phyloP scores from a whole-genome alignment of 805 yeast genomes.

The Grigorovia transvaalensis region DNA sequence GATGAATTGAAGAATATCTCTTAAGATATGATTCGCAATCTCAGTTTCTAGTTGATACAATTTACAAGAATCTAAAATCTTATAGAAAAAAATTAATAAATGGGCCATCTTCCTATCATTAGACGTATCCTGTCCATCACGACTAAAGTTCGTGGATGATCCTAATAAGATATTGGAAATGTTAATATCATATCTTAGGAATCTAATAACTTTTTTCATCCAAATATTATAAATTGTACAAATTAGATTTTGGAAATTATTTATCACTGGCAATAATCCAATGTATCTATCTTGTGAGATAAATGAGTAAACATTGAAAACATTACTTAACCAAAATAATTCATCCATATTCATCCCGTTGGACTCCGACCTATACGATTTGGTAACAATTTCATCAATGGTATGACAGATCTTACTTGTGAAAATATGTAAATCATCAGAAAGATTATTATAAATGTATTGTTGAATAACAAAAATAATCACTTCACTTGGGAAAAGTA shows the following conservation, averaged over 20 bases:
- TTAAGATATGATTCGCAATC: slow-evolving; percentile 1
- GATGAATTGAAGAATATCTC: slow-evolving; percentile 2
- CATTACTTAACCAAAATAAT: slow-evolving; percentile 3
- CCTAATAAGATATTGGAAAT: slow-evolving; percentile 7
- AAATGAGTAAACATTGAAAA: neutral
- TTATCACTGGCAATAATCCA: neutral
- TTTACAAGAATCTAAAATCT: slow-evolving; percentile 82
- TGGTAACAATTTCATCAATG: slow-evolving; percentile 72
- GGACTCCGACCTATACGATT: slow-evolving; percentile 6
- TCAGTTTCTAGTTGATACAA: slow-evolving; percentile 73
- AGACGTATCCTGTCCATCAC: neutral
- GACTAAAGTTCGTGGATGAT: slow-evolving; percentile 1
- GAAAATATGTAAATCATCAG: slow-evolving; percentile 58
- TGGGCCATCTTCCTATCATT: slow-evolving; percentile 83
- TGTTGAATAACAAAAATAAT: neutral
- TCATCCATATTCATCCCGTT: neutral
- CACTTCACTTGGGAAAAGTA: neutral
- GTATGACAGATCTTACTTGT: slow-evolving; percentile 77
- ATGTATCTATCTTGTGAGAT: neutral
- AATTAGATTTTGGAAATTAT: neutral
- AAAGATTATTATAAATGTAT: neutral
- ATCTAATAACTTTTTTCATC: slow-evolving; percentile 5
- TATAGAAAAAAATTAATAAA: slow-evolving; percentile 74
- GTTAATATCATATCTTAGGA: slow-evolving; percentile 3
- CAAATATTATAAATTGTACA: slow-evolving; percentile 4